These are phyloP conservation scores for Vitis hybrid DNA, from an alignment of 177 flowering plant species.

Conservation along the genomic window DNA sequence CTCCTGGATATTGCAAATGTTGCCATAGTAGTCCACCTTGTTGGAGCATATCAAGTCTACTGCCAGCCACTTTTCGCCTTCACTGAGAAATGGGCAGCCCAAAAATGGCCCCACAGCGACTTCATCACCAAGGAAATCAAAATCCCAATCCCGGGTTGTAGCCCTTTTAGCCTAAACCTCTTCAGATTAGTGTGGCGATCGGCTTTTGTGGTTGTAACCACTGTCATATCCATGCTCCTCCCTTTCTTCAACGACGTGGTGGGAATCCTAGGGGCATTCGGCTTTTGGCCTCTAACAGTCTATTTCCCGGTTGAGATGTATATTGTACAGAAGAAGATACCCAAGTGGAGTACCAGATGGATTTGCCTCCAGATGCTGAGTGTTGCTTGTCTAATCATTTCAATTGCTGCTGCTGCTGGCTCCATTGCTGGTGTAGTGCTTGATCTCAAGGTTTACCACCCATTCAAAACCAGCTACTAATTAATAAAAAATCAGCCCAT, in stretches of 20 bases:
- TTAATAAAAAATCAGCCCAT: neutral
- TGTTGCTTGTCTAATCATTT: slow-evolving; percentile 36
- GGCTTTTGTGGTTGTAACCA: slow-evolving; percentile 35
- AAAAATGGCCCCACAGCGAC: slow-evolving; percentile 23
- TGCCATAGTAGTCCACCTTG: slow-evolving; percentile 38
- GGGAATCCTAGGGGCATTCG: slow-evolving; percentile 48
- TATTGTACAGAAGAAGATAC: slow-evolving; percentile 38
- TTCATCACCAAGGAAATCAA: slow-evolving; percentile 29
- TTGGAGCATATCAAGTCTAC: slow-evolving; percentile 45
- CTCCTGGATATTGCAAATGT: slow-evolving; percentile 40
- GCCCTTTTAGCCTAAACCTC: slow-evolving; percentile 18
- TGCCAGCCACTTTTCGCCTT: slow-evolving; percentile 43
- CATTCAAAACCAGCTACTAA: slow-evolving; percentile 37
- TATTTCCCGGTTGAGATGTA: slow-evolving; percentile 61
- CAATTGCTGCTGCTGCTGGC: slow-evolving; percentile 39
- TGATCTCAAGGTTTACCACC: slow-evolving; percentile 42
- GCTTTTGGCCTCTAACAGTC: slow-evolving; percentile 56
- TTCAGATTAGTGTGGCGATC: slow-evolving; percentile 42
- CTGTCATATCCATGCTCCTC: slow-evolving; percentile 46
- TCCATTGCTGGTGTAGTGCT: slow-evolving; percentile 46
- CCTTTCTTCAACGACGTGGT: slow-evolving; percentile 56
- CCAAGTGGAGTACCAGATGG: slow-evolving; percentile 47
- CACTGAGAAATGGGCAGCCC: slow-evolving; percentile 26
- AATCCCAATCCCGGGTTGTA: slow-evolving; percentile 15
- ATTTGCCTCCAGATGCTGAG: slow-evolving; percentile 41